Percentiles rank a stretch among this genome's conserved stretches.
phyloP scores from a whole-genome alignment of 2,329 filamentous ascomycete genomes.

The Fusarium agapanthi region DNA sequence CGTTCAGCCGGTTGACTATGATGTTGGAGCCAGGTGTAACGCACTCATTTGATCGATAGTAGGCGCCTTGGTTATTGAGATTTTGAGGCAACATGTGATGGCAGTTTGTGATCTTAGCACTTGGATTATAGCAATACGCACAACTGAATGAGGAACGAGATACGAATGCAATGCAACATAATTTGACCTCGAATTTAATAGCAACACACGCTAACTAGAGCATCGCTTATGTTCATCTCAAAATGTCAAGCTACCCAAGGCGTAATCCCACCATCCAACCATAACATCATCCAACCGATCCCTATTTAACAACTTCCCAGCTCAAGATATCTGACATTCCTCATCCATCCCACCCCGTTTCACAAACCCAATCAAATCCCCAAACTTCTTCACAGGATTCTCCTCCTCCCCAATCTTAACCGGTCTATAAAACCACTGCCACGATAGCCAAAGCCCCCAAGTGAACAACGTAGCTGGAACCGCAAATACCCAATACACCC shows the following conservation, averaged over 20 bases:
- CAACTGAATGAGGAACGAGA: neutral
- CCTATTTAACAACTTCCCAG: neutral
- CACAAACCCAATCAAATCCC: neutral
- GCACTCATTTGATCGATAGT: neutral
- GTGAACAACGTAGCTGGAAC: constrained; percentile 42
- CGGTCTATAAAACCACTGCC: constrained; percentile 3
- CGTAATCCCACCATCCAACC: neutral
- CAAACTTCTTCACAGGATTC: neutral
- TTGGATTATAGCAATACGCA: neutral
- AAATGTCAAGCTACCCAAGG: neutral
- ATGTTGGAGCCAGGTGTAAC: neutral
- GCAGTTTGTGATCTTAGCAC: neutral
- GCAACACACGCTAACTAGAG: neutral
- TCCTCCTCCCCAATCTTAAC: constrained; percentile 17
- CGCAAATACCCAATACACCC: constrained; percentile 49
- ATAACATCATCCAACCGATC: too few relatives aligned
- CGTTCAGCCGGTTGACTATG: neutral
- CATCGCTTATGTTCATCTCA: neutral
- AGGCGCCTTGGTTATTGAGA: neutral
- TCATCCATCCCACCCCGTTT: neutral
- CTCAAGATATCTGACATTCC: neutral
- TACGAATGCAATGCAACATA: neutral
- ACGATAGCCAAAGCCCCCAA: constrained; percentile 28
- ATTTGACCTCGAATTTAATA: neutral
- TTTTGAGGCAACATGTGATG: neutral